phyloP scores from a whole-genome alignment of 106 monocot species.

The Acorus calamus region DNA sequence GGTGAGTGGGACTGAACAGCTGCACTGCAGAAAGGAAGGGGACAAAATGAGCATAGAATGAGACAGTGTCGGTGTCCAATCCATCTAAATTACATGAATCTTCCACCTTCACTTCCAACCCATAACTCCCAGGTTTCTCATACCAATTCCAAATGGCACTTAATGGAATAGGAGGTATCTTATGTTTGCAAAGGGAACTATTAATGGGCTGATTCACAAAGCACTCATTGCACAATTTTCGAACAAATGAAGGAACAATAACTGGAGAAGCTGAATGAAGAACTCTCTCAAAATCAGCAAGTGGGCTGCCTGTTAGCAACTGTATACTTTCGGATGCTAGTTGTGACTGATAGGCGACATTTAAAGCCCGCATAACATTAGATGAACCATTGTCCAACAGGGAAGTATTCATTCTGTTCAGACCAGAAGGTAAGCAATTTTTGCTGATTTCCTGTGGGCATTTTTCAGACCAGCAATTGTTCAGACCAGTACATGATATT shows the following conservation, averaged over 20 bases:
- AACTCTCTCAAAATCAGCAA: constrained; percentile 27
- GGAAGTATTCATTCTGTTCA: neutral
- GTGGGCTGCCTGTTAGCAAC: constrained; percentile 12
- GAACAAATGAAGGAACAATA: constrained; percentile 5
- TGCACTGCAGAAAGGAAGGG: constrained; percentile 26
- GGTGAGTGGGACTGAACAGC: constrained; percentile 9
- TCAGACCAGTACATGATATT: too few species aligned
- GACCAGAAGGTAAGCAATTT: neutral
- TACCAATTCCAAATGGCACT: constrained; percentile 26
- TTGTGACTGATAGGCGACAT: constrained; percentile 13
- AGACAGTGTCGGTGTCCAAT: constrained; percentile 2
- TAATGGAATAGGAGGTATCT: constrained; percentile 4
- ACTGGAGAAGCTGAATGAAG: constrained; percentile 21
- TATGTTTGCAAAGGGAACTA: constrained; percentile 3
- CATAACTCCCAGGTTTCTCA: constrained; percentile 19
- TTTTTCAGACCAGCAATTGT: neutral
- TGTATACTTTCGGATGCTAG: constrained; percentile 11
- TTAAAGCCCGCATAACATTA: constrained; percentile 2
- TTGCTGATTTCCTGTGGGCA: neutral
- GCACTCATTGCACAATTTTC: neutral
- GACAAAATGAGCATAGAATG: constrained; percentile 20
- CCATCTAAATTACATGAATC: constrained; percentile 1
- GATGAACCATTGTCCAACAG: constrained; percentile 5
- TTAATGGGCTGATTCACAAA: neutral
- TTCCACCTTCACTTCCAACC: constrained; percentile 19